Percentiles rank a stretch among this genome's conserved stretches.
phyloP scores from a whole-genome alignment of 108 stramenopile genomes.

The Cyclotella cryptica region DNA sequence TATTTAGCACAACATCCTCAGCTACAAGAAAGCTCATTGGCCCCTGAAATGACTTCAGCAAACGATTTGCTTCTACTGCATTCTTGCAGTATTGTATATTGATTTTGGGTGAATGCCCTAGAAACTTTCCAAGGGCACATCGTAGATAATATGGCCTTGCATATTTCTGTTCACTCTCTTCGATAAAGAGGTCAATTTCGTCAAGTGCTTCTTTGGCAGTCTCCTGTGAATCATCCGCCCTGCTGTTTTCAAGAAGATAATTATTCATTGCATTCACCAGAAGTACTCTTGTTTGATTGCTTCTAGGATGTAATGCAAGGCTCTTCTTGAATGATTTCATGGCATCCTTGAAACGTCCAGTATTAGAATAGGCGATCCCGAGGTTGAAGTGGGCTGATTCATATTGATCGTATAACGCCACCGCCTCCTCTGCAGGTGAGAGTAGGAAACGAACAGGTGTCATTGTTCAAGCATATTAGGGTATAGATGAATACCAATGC shows the following conservation, averaged over 20 bases:
- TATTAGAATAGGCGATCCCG: not conserved
- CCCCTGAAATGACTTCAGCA: not conserved
- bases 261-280: constrained; percentile 1
- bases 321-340: constrained; percentile 15
- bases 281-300: not conserved
- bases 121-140: not conserved
- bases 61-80: constrained; percentile 1
- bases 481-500: too few species aligned
- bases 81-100: not conserved
- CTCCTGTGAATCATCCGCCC: not conserved
- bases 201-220: not conserved
- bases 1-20: constrained; percentile 8
- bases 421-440: not conserved
- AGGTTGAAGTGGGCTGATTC: constrained; percentile 13
- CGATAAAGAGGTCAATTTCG: constrained; percentile 1
- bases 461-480: too few species aligned
- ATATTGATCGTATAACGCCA: not conserved
- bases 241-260: not conserved
- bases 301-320: not conserved
- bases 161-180: not conserved
- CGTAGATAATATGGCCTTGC: constrained; percentile 10
- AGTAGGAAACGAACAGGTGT: not conserved
- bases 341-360: constrained; percentile 1
- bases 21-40: not conserved
- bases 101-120: not conserved